Evolutionary conservation across 164 flowering plant genomes (phyloP), one percentile per base, ranked within the genome.

Genomic region (Sextonia rubra): DNA sequence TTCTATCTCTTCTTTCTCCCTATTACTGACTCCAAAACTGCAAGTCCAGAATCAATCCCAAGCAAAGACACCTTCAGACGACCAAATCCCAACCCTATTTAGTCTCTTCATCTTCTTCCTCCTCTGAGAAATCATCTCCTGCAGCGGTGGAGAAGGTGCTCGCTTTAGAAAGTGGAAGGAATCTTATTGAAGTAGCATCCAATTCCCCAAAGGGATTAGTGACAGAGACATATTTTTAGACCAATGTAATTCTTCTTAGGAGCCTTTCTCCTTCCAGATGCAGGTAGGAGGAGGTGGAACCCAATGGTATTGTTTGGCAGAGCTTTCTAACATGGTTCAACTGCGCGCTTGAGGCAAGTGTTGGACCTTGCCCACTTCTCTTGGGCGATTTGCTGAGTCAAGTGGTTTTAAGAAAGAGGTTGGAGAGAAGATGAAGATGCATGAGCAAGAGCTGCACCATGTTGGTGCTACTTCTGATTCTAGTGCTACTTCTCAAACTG

Each of bases 11-110:
- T n/a, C n/a, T n/a, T n/a, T n/a, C n/a, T n/a, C n/a, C n/a, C n/a
- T n/a, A n/a, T n/a, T 93, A 96, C 82, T 96, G 99, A 98, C 93
- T 96, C 77, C 99, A 96, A 71, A 96, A 96, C 87, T 69, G 98
- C 24, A 96, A 96, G 76, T 96, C 99, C 22, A 80, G 99, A 74
- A 93, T 95, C 89, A 96, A 96, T 67, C 93, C 91, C 86, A 96
- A 96, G 83, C 89, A 87, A 24, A 87, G 92, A 17, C 84, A 85
- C 68, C 86, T 82, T 64, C 92, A 77, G 78, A 62, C 80, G 11
- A 32, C 76, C 70, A 37, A 81, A 64, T 8, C 69, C 8, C 66
- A 55, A 69, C 37, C 64, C 23, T 12, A 72, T 52, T 2, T 55
- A 9, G 72, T 83, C 18, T 84, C 91, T 0, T 83, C 98, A 0